These are phyloP conservation scores for Saposhnikovia divaricata DNA, from an alignment of 129 eudicot genomes.

Conservation along the genomic window DNA sequence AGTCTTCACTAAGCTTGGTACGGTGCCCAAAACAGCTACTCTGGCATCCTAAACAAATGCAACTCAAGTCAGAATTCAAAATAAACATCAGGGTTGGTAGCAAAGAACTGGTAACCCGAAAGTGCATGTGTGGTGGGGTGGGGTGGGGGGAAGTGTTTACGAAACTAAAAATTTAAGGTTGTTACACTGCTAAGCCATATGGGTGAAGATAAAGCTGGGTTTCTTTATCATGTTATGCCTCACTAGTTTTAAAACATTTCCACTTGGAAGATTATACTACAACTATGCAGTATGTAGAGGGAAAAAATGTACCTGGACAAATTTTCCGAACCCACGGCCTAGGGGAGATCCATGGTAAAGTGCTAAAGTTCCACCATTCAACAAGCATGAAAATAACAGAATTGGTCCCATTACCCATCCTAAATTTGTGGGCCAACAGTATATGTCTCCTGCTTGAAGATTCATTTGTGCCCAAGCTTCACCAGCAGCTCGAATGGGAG, in stretches of 20 bases:
- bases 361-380: constrained; percentile 75
- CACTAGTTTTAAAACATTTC: neutral
- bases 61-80: neutral
- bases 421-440: constrained; percentile 91
- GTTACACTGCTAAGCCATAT: neutral
- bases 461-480: constrained; percentile 72
- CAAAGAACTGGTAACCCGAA: neutral
- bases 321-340: constrained; percentile 74
- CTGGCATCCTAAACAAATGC: constrained; percentile 60
- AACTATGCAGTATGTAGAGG: neutral
- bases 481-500: constrained; percentile 77
- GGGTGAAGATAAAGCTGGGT: neutral
- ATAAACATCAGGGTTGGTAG: neutral
- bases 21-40: constrained; percentile 78
- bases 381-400: constrained; percentile 63
- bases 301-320: constrained; percentile 51
- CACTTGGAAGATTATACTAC: neutral
- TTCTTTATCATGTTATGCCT: neutral
- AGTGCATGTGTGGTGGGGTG: neutral
- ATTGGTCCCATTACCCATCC: constrained; percentile 98
- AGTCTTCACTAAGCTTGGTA: constrained; percentile 90
- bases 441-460: constrained; percentile 55
- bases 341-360: constrained; percentile 97
- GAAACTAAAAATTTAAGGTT: neutral
- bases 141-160: neutral